phyloP scores from a whole-genome alignment of 1,139 yeast species.

The Debaryomyces nepalensis region DNA sequence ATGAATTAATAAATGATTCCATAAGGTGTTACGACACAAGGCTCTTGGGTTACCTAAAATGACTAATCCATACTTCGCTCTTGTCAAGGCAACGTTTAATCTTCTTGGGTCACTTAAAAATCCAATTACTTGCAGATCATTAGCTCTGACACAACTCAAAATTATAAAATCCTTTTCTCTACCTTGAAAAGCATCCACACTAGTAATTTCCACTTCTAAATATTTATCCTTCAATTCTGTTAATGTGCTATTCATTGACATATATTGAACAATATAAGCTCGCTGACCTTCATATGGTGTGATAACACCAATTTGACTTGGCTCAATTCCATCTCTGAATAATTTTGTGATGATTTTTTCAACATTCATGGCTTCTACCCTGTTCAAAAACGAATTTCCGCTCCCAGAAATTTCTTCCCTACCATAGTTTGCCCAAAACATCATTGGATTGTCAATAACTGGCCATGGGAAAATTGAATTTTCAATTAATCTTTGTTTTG shows the following conservation, averaged over 20 bases:
- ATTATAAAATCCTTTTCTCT: conserved; percentile 92
- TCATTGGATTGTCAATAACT: conserved; percentile 78
- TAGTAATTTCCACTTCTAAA: conserved; percentile 80
- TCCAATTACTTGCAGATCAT: conserved; percentile 81
- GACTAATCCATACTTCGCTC: conserved; percentile 86
- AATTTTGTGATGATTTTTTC: conserved; percentile 77
- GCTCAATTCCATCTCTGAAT: conserved; percentile 78
- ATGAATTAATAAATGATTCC: conserved; percentile 81
- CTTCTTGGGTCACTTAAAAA: conserved; percentile 89
- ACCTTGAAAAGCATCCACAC: conserved; percentile 97
- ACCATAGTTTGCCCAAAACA: conserved; percentile 93
- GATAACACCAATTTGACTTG: conserved; percentile 86
- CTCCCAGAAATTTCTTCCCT: conserved; percentile 83
- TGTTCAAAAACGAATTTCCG: conserved; percentile 84
- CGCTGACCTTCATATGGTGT: conserved; percentile 97
- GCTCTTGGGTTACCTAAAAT: conserved; percentile 87
- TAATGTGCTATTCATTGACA: conserved; percentile 73
- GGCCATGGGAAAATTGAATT: conserved; percentile 88
- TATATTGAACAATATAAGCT: conserved; percentile 77
- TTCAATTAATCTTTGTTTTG: conserved; percentile 64
- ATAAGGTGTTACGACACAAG: conserved; percentile 68
- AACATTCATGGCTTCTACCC: conserved; percentile 91
- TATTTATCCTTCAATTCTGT: conserved; percentile 63
- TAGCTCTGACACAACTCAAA: conserved; percentile 89
- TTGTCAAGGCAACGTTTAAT: conserved; percentile 87